Evolutionary conservation across 768 basidiomycete genomes (phyloP).

Genomic region (Leccinum broughii): DNA sequence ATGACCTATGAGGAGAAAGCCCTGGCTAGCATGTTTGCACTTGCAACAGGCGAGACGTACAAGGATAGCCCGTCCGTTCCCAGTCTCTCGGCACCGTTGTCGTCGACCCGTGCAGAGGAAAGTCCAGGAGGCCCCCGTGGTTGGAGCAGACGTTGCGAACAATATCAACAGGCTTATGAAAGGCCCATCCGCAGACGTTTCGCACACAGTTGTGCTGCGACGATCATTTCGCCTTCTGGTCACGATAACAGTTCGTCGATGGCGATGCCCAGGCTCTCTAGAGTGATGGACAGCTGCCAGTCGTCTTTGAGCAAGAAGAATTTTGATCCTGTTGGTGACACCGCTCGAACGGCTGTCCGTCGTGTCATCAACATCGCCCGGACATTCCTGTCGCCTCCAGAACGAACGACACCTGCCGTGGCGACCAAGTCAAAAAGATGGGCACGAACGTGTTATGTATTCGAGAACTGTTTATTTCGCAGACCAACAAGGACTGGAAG

Average conservation of each 20-base stretch:
- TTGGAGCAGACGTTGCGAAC: too few relatives aligned
- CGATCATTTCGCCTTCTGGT: constrained; percentile 1
- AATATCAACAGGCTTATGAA: too few relatives aligned
- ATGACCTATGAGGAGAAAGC: not conserved
- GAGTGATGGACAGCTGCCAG: not conserved
- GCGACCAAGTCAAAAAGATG: not conserved
- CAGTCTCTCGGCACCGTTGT: too few relatives aligned
- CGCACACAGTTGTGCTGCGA: not conserved
- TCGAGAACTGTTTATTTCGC: constrained; percentile 3
- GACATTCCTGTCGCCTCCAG: not conserved
- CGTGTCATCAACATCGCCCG: not conserved
- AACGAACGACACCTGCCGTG: not conserved
- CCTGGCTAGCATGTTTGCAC: too few relatives aligned
- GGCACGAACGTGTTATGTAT: not conserved
- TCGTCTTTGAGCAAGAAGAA: too few relatives aligned
- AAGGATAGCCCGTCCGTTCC: too few relatives aligned
- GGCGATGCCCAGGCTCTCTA: not conserved
- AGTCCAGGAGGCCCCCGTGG: too few relatives aligned
- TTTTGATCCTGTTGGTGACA: not conserved
- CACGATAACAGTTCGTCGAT: not conserved
- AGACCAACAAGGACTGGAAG: constrained; percentile 2
- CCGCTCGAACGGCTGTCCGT: not conserved
- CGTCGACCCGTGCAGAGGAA: too few relatives aligned
- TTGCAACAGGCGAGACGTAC: too few relatives aligned
- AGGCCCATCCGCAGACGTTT: not conserved